Conservation (phyloP, 768 basidiomycete genomes). For the Trametes maxima region DNA sequence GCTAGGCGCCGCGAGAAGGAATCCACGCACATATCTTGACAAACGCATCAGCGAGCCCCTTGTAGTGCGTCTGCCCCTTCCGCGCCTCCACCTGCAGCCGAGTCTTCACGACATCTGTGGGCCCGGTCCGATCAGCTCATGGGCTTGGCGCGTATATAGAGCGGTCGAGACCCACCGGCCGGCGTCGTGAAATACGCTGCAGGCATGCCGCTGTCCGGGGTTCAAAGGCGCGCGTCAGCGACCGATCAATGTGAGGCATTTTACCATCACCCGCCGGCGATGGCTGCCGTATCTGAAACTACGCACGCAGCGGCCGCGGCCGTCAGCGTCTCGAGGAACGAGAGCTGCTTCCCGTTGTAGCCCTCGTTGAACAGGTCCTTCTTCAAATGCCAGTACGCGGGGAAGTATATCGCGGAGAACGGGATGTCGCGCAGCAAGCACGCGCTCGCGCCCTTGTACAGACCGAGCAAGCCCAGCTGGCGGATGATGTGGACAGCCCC, state of each 20-base stretch:
- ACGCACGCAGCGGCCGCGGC: conserved; percentile 83
- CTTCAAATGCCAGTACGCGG: conserved; percentile 87
- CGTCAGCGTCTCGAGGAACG: conserved; percentile 85
- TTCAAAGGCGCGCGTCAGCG: conserved; percentile 18
- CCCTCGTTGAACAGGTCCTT: conserved; percentile 95
- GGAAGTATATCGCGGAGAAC: conserved; percentile 93
- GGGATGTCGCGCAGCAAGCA: conserved; percentile 96
- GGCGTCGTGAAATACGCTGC: conserved; percentile 94
- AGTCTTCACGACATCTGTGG: conserved; percentile 93
- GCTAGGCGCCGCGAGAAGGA: background rate
- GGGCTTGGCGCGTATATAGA: conserved; percentile 24
- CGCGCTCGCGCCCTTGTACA: conserved; percentile 92
- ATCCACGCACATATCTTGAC: conserved; percentile 76
- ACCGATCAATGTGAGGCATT: conserved; percentile 14
- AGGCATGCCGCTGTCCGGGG: conserved; percentile 84
- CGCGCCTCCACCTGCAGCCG: conserved; percentile 91
- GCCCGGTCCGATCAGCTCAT: conserved; percentile 21
- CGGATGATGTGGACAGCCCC: conserved; percentile 93
- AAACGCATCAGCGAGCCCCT: conserved; percentile 88
- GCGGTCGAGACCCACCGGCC: conserved; percentile 55
- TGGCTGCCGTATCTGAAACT: conserved; percentile 20
- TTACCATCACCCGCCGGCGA: conserved; percentile 14
- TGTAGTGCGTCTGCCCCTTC: conserved; percentile 90
- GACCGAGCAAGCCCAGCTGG: conserved; percentile 87
- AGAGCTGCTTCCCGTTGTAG: conserved; percentile 89